Percentiles rank a stretch among this genome's conserved stretches.
Conservation (phyloP, 352 stramenopile species). For the Pelagophyceae sp. region DNA sequence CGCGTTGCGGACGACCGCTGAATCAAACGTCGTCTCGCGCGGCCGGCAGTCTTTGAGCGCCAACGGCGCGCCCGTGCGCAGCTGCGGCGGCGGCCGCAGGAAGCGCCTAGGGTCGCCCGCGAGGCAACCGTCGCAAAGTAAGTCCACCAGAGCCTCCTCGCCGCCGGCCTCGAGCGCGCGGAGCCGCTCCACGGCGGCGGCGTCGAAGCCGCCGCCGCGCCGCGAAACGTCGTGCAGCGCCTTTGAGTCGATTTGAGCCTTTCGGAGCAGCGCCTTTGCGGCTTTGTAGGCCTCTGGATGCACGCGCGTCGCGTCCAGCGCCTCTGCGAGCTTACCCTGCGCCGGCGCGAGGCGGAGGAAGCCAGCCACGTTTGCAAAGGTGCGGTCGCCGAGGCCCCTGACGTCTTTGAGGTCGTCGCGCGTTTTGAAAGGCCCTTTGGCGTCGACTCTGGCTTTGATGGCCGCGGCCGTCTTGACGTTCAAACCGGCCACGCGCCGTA, state of each 20-base stretch:
- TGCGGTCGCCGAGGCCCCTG: not conserved
- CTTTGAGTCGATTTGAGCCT: not conserved
- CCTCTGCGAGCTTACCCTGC: not conserved
- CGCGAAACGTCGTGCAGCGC: not conserved
- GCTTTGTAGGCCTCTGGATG: not conserved
- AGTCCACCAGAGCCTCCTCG: not conserved
- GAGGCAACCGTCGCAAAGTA: conserved; percentile 1
- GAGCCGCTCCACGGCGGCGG: not conserved
- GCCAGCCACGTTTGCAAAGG: not conserved
- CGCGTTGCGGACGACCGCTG: not conserved
- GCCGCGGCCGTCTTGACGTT: not conserved
- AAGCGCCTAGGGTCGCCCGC: not conserved
- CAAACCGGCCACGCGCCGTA: not conserved
- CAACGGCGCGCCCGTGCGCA: not conserved
- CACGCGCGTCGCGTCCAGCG: conserved; percentile 10
- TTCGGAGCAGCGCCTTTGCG: not conserved
- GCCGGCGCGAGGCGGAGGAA: not conserved
- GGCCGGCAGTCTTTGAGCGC: not conserved
- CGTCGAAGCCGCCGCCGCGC: not conserved
- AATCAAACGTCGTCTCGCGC: not conserved
- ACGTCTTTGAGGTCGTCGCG: not conserved
- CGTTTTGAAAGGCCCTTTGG: not conserved
- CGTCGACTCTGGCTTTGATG: not conserved
- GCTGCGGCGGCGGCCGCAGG: not conserved
- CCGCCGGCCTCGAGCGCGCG: not conserved